Base-by-base conservation (phyloP, 2,329 filamentous ascomycete species). In the Arthroderma sp. region DNA sequence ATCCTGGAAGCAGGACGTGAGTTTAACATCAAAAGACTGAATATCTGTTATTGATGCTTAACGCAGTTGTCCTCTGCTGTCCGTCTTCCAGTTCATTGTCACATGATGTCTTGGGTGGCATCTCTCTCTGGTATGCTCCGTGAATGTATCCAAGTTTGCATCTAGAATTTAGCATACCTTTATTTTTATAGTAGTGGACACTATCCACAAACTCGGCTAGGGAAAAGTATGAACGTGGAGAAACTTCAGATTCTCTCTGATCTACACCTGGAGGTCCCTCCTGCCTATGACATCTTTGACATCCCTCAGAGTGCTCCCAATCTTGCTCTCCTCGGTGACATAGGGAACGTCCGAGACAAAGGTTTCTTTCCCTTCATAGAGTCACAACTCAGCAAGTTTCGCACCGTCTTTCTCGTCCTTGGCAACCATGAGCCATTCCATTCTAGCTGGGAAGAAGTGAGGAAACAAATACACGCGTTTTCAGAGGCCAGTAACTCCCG, bases 351-450 rank as follows among this genome's bases (percentile, higher is more conserved):
- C 6, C 63, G 70, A 47, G 62, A 70, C 36, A 53, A 63, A 9
- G 65, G 68, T 1, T 68, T 68, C 50, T 59, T 69, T 31, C 43
- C 31, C 1, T 79, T 78, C 51, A 55, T 78, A 6, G 60, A 55
- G 8, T 52, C 50, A 2, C 74, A 77, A 50, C 66, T 78, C 2
- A 30, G 34, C 1, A 58, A 66, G 5, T 79, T 77, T 51, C 55
- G 60, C 4, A 55, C 61, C 1, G 69, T 79, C 1, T 66, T 79
- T 36, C 64, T 76, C 29, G 62, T 78, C 0, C 56, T 69, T 0
- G 74, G 75, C 0, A 79, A 79, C 51, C 74, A 79, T 53, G 75
- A 80, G 53, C 63, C 73, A 0, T 77, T 72, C 50, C 53, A 58
- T 29, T 56, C 55, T 33, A 58, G 42, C 38, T 63, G 60, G 58